Evolutionary conservation across 805 yeast genomes (phyloP).

Genomic region (Starmerella floris): DNA sequence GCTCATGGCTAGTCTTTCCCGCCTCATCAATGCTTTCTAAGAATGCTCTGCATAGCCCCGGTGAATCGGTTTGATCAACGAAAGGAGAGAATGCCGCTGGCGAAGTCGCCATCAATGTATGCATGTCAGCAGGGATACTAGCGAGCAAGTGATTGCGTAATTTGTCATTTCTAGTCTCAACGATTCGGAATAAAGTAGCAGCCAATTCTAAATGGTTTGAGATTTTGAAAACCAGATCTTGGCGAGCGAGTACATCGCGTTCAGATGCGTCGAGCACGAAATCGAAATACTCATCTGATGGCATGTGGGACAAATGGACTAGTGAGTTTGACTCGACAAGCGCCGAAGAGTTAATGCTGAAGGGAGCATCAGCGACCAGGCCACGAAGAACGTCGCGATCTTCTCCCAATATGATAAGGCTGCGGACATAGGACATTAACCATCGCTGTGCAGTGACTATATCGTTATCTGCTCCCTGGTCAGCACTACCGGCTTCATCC

Average conservation of each 20-base stretch:
- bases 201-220: conserved; percentile 18
- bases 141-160: conserved; percentile 15
- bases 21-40: conserved; percentile 7
- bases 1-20: conserved; percentile 1
- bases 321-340: background rate
- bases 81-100: conserved; percentile 9
- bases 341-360: no score
- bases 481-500: background rate
- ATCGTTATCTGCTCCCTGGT: background rate
- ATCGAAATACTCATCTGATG: conserved; percentile 19
- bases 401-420: conserved; percentile 20
- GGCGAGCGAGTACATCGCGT: conserved; percentile 7
- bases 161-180: background rate
- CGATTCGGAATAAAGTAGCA: conserved; percentile 17
- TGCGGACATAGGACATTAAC: conserved; percentile 15
- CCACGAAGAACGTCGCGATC: background rate
- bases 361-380: background rate
- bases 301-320: background rate
- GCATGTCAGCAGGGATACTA: conserved; percentile 17
- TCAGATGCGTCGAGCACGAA: conserved; percentile 18
- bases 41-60: conserved; percentile 1
- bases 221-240: conserved; percentile 20
- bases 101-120: conserved; percentile 1
- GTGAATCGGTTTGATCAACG: background rate
- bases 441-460: conserved; percentile 1